phyloP scores from a whole-genome alignment of 805 yeast species.

The Candida broadrunensis region DNA sequence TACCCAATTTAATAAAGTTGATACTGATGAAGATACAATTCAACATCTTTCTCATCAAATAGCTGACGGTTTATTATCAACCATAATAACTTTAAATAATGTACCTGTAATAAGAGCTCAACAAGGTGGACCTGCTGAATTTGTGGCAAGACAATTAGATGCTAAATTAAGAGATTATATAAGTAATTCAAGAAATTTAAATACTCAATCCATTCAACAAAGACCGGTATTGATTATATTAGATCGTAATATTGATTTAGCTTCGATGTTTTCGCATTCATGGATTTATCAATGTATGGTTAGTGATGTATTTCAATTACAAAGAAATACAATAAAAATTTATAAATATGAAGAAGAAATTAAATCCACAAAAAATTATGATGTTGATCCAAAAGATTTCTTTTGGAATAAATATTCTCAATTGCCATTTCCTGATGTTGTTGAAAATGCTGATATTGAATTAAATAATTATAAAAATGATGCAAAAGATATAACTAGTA shows the following conservation, averaged over 20 bases:
- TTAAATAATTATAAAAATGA: slow-evolving; percentile 78
- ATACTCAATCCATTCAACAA: slow-evolving; percentile 34
- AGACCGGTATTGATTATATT: slow-evolving; percentile 76
- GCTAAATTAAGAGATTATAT: slow-evolving; percentile 81
- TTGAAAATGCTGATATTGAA: slow-evolving; percentile 89
- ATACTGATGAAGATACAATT: slow-evolving; percentile 72
- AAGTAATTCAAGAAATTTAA: slow-evolving; percentile 50
- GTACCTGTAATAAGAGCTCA: slow-evolving; percentile 92
- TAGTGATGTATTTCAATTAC: slow-evolving; percentile 81
- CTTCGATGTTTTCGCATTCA: slow-evolving; percentile 93
- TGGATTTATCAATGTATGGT: slow-evolving; percentile 98
- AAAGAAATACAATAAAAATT: slow-evolving; percentile 77
- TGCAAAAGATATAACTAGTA: slow-evolving; percentile 79
- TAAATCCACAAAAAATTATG: slow-evolving; percentile 57
- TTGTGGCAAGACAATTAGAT: slow-evolving; percentile 85
- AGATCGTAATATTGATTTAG: slow-evolving; percentile 86
- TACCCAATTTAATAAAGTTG: slow-evolving; percentile 65
- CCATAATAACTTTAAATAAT: slow-evolving; percentile 71
- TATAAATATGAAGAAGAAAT: slow-evolving; percentile 25
- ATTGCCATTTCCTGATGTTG: slow-evolving; percentile 97
- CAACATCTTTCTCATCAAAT: slow-evolving; percentile 64
- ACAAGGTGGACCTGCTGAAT: slow-evolving; percentile 91
- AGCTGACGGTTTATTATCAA: slow-evolving; percentile 77
- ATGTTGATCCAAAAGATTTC: slow-evolving; percentile 88
- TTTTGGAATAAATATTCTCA: slow-evolving; percentile 86